Percentiles rank a stretch among this genome's conserved stretches.
Conservation (phyloP, 257 asterid species). For the Solanum ahanhuiri region DNA sequence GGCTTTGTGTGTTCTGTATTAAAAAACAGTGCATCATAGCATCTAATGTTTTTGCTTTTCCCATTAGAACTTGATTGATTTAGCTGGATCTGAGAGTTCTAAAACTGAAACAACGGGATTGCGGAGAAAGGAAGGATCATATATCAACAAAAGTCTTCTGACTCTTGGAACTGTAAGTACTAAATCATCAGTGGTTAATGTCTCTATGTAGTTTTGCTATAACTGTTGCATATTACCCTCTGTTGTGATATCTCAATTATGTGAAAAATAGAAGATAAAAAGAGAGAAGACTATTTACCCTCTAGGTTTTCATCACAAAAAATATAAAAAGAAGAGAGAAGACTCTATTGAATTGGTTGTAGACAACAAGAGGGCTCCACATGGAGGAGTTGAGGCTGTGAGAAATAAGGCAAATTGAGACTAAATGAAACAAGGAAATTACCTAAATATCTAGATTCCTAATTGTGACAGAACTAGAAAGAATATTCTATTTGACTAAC, state of each 20-base stretch:
- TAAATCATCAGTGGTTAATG: background rate
- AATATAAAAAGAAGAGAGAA: background rate
- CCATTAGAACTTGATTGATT: slow-evolving; percentile 74
- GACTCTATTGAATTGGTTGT: background rate
- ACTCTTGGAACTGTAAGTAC: slow-evolving; percentile 94
- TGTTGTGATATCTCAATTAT: background rate
- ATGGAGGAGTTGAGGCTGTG: background rate
- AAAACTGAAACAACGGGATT: slow-evolving; percentile 93
- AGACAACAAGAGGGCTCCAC: background rate
- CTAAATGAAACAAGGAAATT: background rate
- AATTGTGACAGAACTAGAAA: background rate
- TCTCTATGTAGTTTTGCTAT: background rate
- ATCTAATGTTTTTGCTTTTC: slow-evolving; percentile 12
- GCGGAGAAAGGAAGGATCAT: slow-evolving; percentile 96
- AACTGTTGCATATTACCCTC: background rate
- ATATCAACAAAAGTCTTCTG: slow-evolving; percentile 92
- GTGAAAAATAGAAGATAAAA: background rate
- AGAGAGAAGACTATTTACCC: background rate
- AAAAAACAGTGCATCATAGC: background rate
- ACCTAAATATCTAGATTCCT: background rate
- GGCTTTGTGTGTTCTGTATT: background rate
- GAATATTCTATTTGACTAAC: background rate
- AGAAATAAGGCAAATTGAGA: background rate
- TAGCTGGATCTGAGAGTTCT: slow-evolving; percentile 98
- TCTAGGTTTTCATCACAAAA: background rate